These are phyloP conservation scores for Adansonia gregorii DNA, from an alignment of 441 rosid genomes.

Conservation along the genomic window DNA sequence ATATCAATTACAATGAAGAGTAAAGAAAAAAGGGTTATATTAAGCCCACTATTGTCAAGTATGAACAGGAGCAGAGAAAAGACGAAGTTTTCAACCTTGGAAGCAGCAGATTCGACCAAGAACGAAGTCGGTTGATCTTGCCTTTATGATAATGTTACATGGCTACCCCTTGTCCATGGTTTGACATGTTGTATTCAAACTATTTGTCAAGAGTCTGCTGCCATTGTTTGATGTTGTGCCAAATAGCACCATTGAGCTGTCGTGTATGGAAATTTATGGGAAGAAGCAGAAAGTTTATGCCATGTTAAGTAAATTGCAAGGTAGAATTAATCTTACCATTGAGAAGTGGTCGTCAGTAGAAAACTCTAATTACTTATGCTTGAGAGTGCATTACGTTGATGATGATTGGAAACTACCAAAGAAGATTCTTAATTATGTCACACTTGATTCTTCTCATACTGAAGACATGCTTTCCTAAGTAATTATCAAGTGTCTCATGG, in stretches of 20 bases:
- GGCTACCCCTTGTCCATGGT: constrained; percentile 80
- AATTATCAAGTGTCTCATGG: constrained; percentile 68
- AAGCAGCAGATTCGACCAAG: constrained; percentile 75
- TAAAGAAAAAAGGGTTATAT: constrained; percentile 69
- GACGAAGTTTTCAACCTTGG: constrained; percentile 68
- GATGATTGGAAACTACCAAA: constrained; percentile 84
- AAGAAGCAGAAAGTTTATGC: constrained; percentile 77
- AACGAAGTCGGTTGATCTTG: constrained; percentile 78
- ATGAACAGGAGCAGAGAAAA: constrained; percentile 75
- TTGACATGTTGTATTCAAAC: constrained; percentile 87
- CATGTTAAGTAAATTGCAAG: constrained; percentile 57
- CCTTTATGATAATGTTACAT: constrained; percentile 88
- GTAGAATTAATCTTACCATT: constrained; percentile 77
- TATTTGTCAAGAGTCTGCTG: constrained; percentile 85
- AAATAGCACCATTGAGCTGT: constrained; percentile 55
- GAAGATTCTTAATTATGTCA: constrained; percentile 75
- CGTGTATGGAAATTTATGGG: constrained; percentile 73
- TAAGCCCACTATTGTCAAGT: constrained; percentile 60
- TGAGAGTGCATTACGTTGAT: constrained; percentile 72
- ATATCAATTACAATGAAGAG: constrained; percentile 62
- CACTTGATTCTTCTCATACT: constrained; percentile 78
- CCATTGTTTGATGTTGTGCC: constrained; percentile 78
- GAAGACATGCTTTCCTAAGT: constrained; percentile 86
- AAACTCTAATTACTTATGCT: constrained; percentile 59
- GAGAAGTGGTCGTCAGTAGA: constrained; percentile 83